Evolutionary conservation across 345 rosid species (phyloP).

Genomic region (Fremontodendron californicum): DNA sequence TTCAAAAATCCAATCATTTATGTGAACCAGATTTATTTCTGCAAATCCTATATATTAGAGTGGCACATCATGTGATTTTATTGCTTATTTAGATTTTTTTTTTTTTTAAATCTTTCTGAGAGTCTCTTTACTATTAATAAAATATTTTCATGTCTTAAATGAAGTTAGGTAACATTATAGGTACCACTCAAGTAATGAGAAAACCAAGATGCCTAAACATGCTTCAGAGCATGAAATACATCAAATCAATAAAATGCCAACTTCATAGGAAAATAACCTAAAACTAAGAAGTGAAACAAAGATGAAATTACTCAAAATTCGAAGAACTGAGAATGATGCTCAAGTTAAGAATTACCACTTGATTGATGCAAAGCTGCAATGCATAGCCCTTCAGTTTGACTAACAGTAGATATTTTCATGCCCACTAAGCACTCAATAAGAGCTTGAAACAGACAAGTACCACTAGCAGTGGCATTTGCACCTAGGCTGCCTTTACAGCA

Average conservation of each 20-base stretch:
- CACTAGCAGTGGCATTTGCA: conserved; percentile 18
- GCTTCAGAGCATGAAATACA: neutral
- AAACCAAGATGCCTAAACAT: neutral
- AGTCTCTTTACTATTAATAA: too few species aligned
- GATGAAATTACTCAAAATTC: neutral
- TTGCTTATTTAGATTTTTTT: too few species aligned
- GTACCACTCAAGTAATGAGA: neutral
- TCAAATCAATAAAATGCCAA: neutral
- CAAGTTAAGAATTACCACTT: conserved; percentile 55
- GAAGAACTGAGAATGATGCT: neutral
- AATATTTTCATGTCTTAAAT: too few species aligned
- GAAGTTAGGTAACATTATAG: too few species aligned
- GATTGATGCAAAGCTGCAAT: conserved; percentile 67
- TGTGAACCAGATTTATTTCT: too few species aligned
- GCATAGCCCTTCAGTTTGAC: conserved; percentile 47
- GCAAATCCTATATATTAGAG: too few species aligned
- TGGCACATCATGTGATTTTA: too few species aligned
- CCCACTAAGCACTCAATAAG: conserved; percentile 60
- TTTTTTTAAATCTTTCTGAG: too few species aligned
- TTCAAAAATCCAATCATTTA: too few species aligned
- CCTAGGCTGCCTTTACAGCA: conserved; percentile 38
- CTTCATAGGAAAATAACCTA: neutral
- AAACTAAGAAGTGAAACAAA: neutral
- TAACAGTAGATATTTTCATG: conserved; percentile 54
- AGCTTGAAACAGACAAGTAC: conserved; percentile 57